Base-by-base conservation (phyloP, 1,284 basidiomycete species). In the Coriolopsis trogii region DNA sequence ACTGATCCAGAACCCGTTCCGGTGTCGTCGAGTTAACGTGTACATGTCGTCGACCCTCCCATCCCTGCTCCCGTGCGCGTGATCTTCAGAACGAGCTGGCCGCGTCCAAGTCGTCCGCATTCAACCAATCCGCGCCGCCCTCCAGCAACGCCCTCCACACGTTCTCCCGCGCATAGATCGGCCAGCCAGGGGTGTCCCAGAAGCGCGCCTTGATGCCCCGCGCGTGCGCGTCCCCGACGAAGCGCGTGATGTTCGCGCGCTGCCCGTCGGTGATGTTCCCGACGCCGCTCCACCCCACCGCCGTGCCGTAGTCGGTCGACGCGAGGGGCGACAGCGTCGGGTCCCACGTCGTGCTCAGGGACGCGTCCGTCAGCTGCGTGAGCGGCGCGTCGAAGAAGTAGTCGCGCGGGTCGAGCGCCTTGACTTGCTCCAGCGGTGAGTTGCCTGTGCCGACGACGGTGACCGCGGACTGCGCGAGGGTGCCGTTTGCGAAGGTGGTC, bases 331-430 rank as follows among this genome's bases (percentile, higher is more conserved):
- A 73, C 23, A 81, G 56, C 2, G 71, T 72, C 4, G 65, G 53
- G 54, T 74, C 70, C 68, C 71, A 81, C 4, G 70, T 74, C 18
- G 69, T 71, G 53, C 72, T 74, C 4, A 66, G 60, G 5, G 67
- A 63, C 2, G 71, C 60, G 52, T 70, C 65, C 23, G 67, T 68
- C n/a, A 79, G 69, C 30, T 67, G 68, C 15, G 69, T 71, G 42
- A 82, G 65, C 5, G 79, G 80, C 23, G 76, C 80, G 59, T 82
- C 79, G 62, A 78, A 81, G 66, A 82, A 81, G 44, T 77, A 67
- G 55, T 81, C 78, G 28, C 80, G 70, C 8, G 76, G 76, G 20
- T 62, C 66, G 21, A 79, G 67, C 4, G 70, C 72, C 58, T 75
- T 71, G 46, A 82, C 73, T 6, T 66, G 70, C 24, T 74, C 73